phyloP scores from a whole-genome alignment of 208 protist genomes.

The Zelonia costaricensis region DNA sequence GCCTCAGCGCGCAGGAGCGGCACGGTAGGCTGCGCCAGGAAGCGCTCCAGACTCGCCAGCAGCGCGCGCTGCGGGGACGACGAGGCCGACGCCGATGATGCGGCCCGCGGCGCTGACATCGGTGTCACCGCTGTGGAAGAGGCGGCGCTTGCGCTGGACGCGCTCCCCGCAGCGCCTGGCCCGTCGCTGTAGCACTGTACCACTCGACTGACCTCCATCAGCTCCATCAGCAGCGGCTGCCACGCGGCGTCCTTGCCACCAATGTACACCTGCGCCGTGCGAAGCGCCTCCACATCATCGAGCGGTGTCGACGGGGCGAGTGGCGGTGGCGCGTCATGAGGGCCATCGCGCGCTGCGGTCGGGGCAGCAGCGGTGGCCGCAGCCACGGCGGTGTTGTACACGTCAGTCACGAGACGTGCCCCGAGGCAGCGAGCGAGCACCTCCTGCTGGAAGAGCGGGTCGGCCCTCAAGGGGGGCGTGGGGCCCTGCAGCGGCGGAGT shows the following conservation, averaged over 20 bases:
- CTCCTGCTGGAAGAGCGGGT: conserved; percentile 12
- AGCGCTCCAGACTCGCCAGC: conserved; percentile 34
- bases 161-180: conserved; percentile 1
- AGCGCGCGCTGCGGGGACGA: conserved; percentile 29
- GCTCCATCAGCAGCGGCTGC: conserved; percentile 73
- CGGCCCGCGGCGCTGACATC: neutral
- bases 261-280: conserved; percentile 53
- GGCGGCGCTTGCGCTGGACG: no score
- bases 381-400: conserved; percentile 15
- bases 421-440: conserved; percentile 4
- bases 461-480: neutral
- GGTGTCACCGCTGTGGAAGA: neutral
- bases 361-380: neutral
- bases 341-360: neutral
- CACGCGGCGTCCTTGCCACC: conserved; percentile 72
- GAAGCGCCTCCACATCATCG: conserved; percentile 43
- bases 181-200: conserved; percentile 78
- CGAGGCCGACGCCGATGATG: conserved; percentile 3
- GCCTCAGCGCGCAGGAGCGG: conserved; percentile 6
- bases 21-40: conserved; percentile 26
- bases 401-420: conserved; percentile 8
- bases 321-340: no score
- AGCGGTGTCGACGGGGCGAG: conserved; percentile 7
- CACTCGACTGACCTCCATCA: conserved; percentile 53
- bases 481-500: neutral